These are phyloP conservation scores for Cryptococcus hybrid DNA, from an alignment of 1,284 basidiomycete species.

Conservation along the genomic window DNA sequence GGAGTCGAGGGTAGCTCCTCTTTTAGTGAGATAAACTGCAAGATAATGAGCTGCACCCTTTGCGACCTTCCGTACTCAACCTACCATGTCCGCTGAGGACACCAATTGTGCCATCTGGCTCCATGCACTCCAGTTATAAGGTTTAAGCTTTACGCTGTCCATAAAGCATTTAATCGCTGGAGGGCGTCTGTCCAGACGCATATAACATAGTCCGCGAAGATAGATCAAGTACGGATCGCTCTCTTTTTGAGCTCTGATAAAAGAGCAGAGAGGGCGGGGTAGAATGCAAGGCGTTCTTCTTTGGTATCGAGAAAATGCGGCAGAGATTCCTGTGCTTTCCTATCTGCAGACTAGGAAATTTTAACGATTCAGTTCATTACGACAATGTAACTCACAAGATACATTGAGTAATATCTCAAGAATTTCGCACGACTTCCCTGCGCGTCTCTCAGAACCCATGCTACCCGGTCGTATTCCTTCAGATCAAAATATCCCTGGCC, in stretches of 20 bases:
- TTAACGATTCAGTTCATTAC: not conserved
- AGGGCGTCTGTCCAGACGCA: conserved; percentile 70
- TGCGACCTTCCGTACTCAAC: conserved; percentile 8
- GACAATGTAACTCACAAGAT: conserved; percentile 62
- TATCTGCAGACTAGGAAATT: conserved; percentile 42
- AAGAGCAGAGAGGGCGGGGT: conserved; percentile 65
- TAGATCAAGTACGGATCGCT: conserved; percentile 83
- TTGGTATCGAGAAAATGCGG: conserved; percentile 60
- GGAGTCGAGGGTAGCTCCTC: conserved; percentile 39
- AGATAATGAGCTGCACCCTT: not conserved
- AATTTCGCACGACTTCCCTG: conserved; percentile 72
- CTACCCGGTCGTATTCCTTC: conserved; percentile 75
- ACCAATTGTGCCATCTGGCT: conserved; percentile 73
- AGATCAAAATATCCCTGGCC: conserved; percentile 74
- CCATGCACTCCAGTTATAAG: conserved; percentile 98
- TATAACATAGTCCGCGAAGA: conserved; percentile 79
- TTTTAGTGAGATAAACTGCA: conserved; percentile 48
- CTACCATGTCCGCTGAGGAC: conserved; percentile 85
- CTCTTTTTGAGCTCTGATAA: conserved; percentile 59
- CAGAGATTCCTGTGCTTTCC: conserved; percentile 51
- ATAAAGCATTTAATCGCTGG: conserved; percentile 83
- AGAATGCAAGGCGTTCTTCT: conserved; percentile 61
- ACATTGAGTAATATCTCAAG: conserved; percentile 75
- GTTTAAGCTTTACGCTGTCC: conserved; percentile 72
- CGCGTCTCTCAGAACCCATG: conserved; percentile 63